phyloP scores from a whole-genome alignment of 2,329 filamentous ascomycete genomes.

The Colletotrichum sublineola region DNA sequence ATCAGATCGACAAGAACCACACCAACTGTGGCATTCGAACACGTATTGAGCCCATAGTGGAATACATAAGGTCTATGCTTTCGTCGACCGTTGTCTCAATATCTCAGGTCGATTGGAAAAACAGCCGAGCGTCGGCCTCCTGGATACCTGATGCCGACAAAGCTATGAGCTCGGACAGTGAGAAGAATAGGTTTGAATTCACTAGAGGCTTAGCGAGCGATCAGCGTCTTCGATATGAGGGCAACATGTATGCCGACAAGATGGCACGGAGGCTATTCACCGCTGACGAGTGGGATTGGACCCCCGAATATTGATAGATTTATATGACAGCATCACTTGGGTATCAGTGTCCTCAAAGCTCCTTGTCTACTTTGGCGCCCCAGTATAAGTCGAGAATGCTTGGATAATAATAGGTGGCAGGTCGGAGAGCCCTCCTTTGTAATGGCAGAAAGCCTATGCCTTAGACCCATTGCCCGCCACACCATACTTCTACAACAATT shows the following conservation, averaged over 20 bases:
- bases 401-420: too few species aligned
- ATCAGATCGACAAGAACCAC: constrained; percentile 82
- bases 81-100: constrained; percentile 61
- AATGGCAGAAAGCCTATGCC: not conserved
- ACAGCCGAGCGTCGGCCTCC: constrained; percentile 53
- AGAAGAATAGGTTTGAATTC: constrained; percentile 59
- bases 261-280: constrained; percentile 68
- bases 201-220: constrained; percentile 65
- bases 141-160: constrained; percentile 52
- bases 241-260: constrained; percentile 63
- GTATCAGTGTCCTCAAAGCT: not conserved
- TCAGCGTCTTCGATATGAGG: constrained; percentile 63
- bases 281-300: constrained; percentile 71
- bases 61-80: constrained; percentile 72
- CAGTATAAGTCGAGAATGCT: too few species aligned
- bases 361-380: not conserved
- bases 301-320: constrained; percentile 56
- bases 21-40: constrained; percentile 79
- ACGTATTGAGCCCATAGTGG: constrained; percentile 74
- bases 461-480: not conserved
- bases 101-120: constrained; percentile 61
- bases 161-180: constrained; percentile 19
- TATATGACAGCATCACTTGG: not conserved
- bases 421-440: not conserved
- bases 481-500: not conserved